Base-by-base conservation (phyloP, 805 yeast genomes). In the Saccharomycopsis fodiens region DNA sequence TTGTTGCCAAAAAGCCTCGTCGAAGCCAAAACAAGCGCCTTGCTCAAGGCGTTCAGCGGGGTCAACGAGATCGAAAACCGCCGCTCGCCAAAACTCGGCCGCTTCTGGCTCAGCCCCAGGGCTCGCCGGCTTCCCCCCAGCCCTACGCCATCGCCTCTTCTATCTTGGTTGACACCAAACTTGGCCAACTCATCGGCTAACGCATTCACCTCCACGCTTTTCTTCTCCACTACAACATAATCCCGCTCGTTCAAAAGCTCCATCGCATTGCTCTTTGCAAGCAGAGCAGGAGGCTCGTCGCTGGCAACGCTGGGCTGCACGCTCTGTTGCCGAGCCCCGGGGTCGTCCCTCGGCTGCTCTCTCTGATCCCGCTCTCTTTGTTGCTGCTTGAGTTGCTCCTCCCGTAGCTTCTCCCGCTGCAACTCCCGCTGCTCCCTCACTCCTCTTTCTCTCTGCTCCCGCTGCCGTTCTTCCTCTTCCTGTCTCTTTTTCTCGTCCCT, bases 141-240 rank as follows among this genome's bases (percentile, higher is more conserved):
- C 16, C 20, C 32, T 13, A 5, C 12, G 13, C 20, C 31, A 12
- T 25, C 22, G 19, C 35, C 41, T 23, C 32, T 39, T 15, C 10
- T 15, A 17, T 35, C 15, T 34, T 31, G 29, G 2, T 22, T 30
- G 15, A 30, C 62, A 1, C 79, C 80, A 2, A 80, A 80, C 48
- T 68, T 66, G 13, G 86, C 89, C 42, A 91, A 66, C 60, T 89
- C 96, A 62, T 91, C 97, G 2, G 98, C 98, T 47, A 93, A 70
- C 2, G 95, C 91, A 66, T 91, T 91, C 6, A 91, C 95, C 59
- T 93, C 97, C 3, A 91, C 97, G 0, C 93, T 86, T 41, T 95
- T 75, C 61, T 91, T 93, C 61, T 91, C 97, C 23, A 91, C 89
- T 34, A 91, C 95, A 29, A 91, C 97, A 56, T 91, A 91, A 57